phyloP scores from a whole-genome alignment of 2,329 filamentous ascomycete species.

The Aspergillus latus region DNA sequence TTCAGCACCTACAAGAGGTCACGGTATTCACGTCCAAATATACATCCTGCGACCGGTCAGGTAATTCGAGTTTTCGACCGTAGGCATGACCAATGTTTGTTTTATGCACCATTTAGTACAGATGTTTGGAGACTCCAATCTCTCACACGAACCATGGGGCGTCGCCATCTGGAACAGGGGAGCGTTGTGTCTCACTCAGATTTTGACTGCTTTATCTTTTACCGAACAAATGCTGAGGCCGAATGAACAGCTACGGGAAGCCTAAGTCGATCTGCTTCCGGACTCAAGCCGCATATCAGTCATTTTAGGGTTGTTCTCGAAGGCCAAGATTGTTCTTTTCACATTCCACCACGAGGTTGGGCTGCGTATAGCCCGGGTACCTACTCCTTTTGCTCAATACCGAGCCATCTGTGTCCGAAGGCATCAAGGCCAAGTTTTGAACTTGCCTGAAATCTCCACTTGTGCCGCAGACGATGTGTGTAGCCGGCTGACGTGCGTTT shows the following conservation, averaged over 20 bases:
- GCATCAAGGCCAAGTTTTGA: not conserved
- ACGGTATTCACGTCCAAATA: not conserved
- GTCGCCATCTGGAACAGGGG: not conserved
- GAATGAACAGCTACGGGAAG: not conserved
- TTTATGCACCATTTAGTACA: too few species aligned
- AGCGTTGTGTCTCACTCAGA: too few species aligned
- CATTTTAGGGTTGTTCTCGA: constrained; percentile 5
- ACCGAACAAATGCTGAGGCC: not conserved
- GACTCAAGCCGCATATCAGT: not conserved
- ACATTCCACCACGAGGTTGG: constrained; percentile 9
- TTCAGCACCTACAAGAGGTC: not conserved
- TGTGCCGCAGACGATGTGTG: constrained; percentile 16
- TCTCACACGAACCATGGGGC: not conserved
- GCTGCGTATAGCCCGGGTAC: not conserved
- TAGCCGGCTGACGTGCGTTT: constrained; percentile 1
- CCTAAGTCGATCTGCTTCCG: not conserved
- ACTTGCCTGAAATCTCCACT: not conserved
- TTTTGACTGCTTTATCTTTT: not conserved
- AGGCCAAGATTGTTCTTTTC: not conserved
- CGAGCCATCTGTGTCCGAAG: not conserved
- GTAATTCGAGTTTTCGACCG: too few species aligned
- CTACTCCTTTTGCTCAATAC: not conserved
- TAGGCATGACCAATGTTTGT: too few species aligned
- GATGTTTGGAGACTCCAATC: too few species aligned
- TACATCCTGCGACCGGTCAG: too few species aligned